Percentiles rank a stretch among this genome's conserved stretches.
Evolutionary conservation across 139 green algal species (phyloP).

Genomic region (Haematococcus sp.): DNA sequence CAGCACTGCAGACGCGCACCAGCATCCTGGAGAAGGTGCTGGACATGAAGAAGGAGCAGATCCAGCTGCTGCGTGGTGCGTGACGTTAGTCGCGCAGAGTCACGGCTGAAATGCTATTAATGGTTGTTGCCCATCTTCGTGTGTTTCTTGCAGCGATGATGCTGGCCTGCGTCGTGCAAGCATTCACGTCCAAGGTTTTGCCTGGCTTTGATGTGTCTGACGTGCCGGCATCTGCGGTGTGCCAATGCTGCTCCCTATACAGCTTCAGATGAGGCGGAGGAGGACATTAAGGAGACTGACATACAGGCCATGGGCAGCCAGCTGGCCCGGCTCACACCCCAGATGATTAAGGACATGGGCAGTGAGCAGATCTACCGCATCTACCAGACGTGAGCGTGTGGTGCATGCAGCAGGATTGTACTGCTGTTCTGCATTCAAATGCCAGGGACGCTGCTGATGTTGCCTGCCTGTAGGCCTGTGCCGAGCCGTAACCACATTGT

Average conservation of each 20-base stretch:
- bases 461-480: no score
- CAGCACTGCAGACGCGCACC: constrained; percentile 49
- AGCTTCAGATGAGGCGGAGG: constrained; percentile 2
- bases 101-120: not conserved
- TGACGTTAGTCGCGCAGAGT: not conserved
- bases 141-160: no score
- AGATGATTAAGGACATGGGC: constrained; percentile 50
- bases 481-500: no score
- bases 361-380: constrained; percentile 58
- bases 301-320: constrained; percentile 17
- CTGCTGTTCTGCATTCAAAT: no score
- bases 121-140: no score
- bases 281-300: constrained; percentile 12
- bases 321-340: constrained; percentile 33
- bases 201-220: no score
- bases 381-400: constrained; percentile 50
- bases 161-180: no score
- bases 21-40: constrained; percentile 61
- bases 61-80: constrained; percentile 58
- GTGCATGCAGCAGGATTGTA: no score
- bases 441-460: no score
- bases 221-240: no score
- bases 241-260: no score
- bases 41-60: constrained; percentile 66
- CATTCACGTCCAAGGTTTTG: no score